phyloP scores from a whole-genome alignment of 495 filamentous ascomycete species.

The Trichoderma gamsii region DNA sequence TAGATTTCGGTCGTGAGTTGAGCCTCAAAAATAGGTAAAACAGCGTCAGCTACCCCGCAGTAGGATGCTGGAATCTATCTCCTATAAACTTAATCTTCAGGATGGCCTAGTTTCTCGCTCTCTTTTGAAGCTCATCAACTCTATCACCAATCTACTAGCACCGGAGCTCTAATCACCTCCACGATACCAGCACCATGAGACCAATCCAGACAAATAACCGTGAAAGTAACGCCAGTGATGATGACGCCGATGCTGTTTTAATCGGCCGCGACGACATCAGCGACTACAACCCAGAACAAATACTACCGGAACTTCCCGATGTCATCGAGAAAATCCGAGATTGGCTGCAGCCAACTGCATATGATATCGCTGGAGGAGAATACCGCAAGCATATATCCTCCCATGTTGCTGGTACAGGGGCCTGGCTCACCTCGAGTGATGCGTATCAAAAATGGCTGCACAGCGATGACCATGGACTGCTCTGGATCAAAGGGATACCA shows the following conservation, averaged over 20 bases:
- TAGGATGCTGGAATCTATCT: too few relatives aligned
- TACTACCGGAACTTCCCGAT: constrained; percentile 25
- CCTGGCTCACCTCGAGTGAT: constrained; percentile 34
- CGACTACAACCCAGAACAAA: constrained; percentile 28
- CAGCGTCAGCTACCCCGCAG: too few relatives aligned
- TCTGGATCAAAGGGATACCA: constrained; percentile 45
- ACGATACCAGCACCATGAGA: background rate
- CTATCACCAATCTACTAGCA: too few relatives aligned
- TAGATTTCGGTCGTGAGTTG: too few relatives aligned
- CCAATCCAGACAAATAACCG: background rate
- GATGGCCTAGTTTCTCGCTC: too few relatives aligned
- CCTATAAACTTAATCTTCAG: too few relatives aligned
- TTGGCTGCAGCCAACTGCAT: constrained; percentile 35
- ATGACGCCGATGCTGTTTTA: constrained; percentile 25
- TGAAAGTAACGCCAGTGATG: background rate
- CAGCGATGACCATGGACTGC: constrained; percentile 24
- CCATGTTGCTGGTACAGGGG: constrained; percentile 35
- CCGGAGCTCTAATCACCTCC: too few relatives aligned
- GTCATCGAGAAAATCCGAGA: constrained; percentile 22
- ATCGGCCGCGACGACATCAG: constrained; percentile 26
- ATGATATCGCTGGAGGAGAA: constrained; percentile 20
- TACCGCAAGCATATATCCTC: constrained; percentile 30
- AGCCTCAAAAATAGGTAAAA: too few relatives aligned
- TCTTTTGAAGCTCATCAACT: too few relatives aligned
- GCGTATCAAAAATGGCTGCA: constrained; percentile 37